Evolutionary conservation across 352 stramenopile species (phyloP), one percentile per base, ranked within the genome.

Genomic region (Globisporangium irregulare): DNA sequence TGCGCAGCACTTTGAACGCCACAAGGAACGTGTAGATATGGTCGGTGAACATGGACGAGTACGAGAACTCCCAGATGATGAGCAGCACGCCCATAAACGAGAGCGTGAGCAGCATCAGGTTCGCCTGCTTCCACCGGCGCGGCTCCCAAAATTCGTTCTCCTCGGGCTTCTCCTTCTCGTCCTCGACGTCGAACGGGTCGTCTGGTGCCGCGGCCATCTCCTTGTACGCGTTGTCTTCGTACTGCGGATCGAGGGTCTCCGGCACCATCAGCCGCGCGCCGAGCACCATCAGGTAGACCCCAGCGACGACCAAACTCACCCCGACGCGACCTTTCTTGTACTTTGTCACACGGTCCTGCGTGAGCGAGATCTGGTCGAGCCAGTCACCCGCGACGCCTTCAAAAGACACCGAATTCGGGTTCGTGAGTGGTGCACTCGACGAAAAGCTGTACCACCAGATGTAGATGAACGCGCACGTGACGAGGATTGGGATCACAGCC

Each of bases 51-150:
- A 74, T 69, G 20, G 85, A 66, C 27, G 94, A 99, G 81, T 99
- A 99, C 9, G 92, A 98, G 69, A 99, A 98, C 73, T 99, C 97
- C 82, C 93, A 98, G n/a, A 98, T 79, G 48, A 96, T 78, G n/a
- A 99, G 78, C 60, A 99, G 77, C 18, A 89, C 66, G 34, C 78
- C 76, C 79, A 98, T 87, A 66, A 98, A 87, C 20, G 69, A 77
- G n/a, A 98, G 65, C 0, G 87, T 90, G 10, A 81, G 79, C 34
- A 97, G 80, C 41, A 98, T 61, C n/a, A 98, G 86, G 65, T 98
- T 97, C 41, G 82, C 81, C 24, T 93, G 82, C 71, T 98, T 99
- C 90, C 96, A 98, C 14, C 75, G 64, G 8, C 88, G 74, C 4
- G 90, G 89, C 57, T 88, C 78, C 85, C 89, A 98, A 65, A 89